Evolutionary conservation across 2,329 filamentous ascomycete species (phyloP).

Genomic region (Sporothrix humicola): DNA sequence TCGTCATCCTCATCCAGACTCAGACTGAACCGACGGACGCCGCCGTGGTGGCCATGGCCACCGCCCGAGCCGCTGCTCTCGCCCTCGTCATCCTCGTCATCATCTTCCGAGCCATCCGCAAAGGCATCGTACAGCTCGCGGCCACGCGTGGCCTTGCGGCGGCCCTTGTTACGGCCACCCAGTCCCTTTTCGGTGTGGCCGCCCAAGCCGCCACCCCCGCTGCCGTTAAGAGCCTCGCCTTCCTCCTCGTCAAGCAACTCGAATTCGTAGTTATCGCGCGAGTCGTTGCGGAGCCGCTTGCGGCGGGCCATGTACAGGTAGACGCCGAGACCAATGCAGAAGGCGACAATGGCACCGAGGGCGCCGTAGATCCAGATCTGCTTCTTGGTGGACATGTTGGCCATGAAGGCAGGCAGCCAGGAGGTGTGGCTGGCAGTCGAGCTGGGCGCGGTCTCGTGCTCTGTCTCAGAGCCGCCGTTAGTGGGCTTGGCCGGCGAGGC

Average conservation of each 20-base stretch:
- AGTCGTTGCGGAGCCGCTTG: slow-evolving; percentile 73
- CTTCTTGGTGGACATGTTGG: slow-evolving; percentile 82
- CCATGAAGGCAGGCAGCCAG: slow-evolving; percentile 84
- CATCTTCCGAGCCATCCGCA: slow-evolving; percentile 81
- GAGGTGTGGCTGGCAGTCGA: slow-evolving; percentile 57
- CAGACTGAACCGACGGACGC: slow-evolving; percentile 30
- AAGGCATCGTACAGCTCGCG: slow-evolving; percentile 98
- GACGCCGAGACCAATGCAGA: slow-evolving; percentile 78
- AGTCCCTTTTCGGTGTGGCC: slow-evolving; percentile 48
- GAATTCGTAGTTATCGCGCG: slow-evolving; percentile 88
- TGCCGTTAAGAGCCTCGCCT: slow-evolving; percentile 58
- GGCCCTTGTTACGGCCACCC: slow-evolving; percentile 49
- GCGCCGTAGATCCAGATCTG: slow-evolving; percentile 94
- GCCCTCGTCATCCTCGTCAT: slow-evolving; percentile 61
- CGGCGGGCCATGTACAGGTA: slow-evolving; percentile 83
- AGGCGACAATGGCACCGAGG: slow-evolving; percentile 79
- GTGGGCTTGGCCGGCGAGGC: slow-evolving; percentile 13
- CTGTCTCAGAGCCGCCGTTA: slow-evolving; percentile 44
- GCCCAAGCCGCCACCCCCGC: slow-evolving; percentile 33
- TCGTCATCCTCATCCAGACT: slow-evolving; percentile 69
- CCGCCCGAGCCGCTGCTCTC: not conserved
- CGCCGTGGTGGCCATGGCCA: not conserved
- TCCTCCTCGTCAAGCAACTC: slow-evolving; percentile 89
- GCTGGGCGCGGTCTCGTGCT: slow-evolving; percentile 40
- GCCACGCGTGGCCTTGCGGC: slow-evolving; percentile 62